Evolutionary conservation across 1,284 basidiomycete genomes (phyloP), one percentile per base, ranked within the genome.

Genomic region (Ceratobasidium sp.): DNA sequence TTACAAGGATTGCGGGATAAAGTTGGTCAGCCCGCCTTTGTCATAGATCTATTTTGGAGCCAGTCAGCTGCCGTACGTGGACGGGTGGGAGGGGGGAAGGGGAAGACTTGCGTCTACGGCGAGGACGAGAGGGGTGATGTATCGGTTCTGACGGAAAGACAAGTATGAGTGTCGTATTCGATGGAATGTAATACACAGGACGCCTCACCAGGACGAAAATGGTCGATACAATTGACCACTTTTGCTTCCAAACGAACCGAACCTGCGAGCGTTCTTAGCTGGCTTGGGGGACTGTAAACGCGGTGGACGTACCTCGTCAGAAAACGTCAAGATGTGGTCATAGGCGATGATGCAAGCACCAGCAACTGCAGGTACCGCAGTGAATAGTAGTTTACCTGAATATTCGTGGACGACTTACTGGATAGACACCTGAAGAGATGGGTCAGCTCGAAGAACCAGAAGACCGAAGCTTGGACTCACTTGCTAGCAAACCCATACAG

Each of bases 241-340:
- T 63, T 43, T 76, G 72, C 51, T 51, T 54, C 75, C 75, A 76
- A 58, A 76, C 46, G 37, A 68, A 64, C 61, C 59, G 48, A 24
- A 76, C 63, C 75, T 76, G 29, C 27, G 14, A n/a, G 27, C 2
- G 53, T 41, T 69, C 41, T 14, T 34, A 39, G 49, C 29, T 16
- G 51, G 22, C n/a, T 62, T n/a, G 2, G 16, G 16, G 24, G 14
- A 19, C 24, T 3, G n/a, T 27, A 61, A 1, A 7, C 9, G 9
- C 22, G 8, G 37, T n/a, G 16, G 2, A 4, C 66, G 19, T 29
- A 74, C 75, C 71, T 76, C 75, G 16, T 76, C 75, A 22, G 75
- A 61, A 46, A 76, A 68, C 19, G 75, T 76, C 22, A 68, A 31
- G 34, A 69, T 16, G 29, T 76, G 75, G 56, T 76, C 75, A 41